Conservation (phyloP, 2,329 filamentous ascomycete genomes). For the Fusarium compactum region DNA sequence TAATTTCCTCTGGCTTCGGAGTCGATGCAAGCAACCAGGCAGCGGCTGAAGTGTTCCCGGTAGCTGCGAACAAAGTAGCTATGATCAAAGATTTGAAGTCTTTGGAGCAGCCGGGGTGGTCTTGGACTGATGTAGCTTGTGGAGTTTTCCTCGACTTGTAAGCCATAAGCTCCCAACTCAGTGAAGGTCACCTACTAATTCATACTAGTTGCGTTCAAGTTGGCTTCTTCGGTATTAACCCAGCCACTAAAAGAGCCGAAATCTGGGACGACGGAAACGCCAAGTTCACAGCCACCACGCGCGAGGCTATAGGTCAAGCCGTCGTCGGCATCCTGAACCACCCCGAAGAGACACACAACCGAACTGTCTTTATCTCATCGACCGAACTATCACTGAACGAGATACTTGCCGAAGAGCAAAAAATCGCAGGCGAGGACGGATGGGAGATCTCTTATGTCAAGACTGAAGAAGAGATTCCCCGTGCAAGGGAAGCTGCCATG, state of each 20-base stretch:
- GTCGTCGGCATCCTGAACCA: not conserved
- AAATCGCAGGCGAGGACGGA: not conserved
- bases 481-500: not conserved
- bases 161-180: rapidly evolving
- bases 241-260: rapidly evolving
- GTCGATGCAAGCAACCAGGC: not conserved
- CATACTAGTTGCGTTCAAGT: not conserved
- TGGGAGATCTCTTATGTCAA: not conserved
- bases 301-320: not conserved
- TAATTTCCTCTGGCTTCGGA: not conserved
- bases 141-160: not conserved
- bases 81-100: not conserved
- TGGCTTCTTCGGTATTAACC: not conserved
- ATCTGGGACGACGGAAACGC: not conserved
- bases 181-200: rapidly evolving
- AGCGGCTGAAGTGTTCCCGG: not conserved
- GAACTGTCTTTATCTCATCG: not conserved
- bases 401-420: rapidly evolving
- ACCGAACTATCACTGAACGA: not conserved
- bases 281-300: not conserved
- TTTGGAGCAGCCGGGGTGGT: not conserved
- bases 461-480: not conserved
- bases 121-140: not conserved
- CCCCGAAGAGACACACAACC: rapidly evolving
- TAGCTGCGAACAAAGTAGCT: not conserved